phyloP scores from a whole-genome alignment of 495 filamentous ascomycete species.

The Podospora fimiseda region DNA sequence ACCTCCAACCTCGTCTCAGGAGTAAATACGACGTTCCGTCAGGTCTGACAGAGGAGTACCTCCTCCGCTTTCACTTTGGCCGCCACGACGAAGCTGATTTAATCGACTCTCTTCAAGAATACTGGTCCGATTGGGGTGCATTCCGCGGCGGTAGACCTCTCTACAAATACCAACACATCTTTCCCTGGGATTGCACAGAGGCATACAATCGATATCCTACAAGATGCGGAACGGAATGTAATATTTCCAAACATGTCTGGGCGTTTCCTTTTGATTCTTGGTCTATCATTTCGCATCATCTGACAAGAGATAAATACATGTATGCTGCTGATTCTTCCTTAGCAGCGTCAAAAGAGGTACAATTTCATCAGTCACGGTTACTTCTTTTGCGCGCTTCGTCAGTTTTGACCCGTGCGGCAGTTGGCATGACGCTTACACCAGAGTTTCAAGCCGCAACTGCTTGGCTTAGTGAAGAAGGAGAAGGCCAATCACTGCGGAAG shows the following conservation, averaged over 20 bases:
- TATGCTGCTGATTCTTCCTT: slow-evolving; percentile 16
- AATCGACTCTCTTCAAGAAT: slow-evolving; percentile 35
- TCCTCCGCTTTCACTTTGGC: slow-evolving; percentile 30
- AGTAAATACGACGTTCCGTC: slow-evolving; percentile 34
- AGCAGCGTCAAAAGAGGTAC: slow-evolving; percentile 5
- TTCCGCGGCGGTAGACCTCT: slow-evolving; percentile 27
- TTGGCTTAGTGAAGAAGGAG: too few relatives aligned
- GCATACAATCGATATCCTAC: slow-evolving; percentile 31
- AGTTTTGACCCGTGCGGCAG: slow-evolving; percentile 24
- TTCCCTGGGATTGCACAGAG: slow-evolving; percentile 44
- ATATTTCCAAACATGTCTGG: slow-evolving; percentile 37
- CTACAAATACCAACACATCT: slow-evolving; percentile 33
- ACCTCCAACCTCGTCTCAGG: slow-evolving; percentile 9
- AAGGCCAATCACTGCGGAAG: background rate
- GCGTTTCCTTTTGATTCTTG: slow-evolving; percentile 43
- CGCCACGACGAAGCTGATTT: slow-evolving; percentile 27
- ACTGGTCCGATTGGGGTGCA: slow-evolving; percentile 41
- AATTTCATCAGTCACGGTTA: slow-evolving; percentile 15
- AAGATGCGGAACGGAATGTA: slow-evolving; percentile 31
- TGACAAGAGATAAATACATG: slow-evolving; percentile 23
- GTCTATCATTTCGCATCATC: slow-evolving; percentile 33
- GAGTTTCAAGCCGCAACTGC: slow-evolving; percentile 18
- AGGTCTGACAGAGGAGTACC: slow-evolving; percentile 39
- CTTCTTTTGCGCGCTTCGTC: slow-evolving; percentile 26
- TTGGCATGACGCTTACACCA: slow-evolving; percentile 27